A percentile compares a stretch with the other conserved stretches of the same genome.
Evolutionary conservation across 345 rosid genomes (phyloP).

Genomic region (Eucalyptus cladocalyx): DNA sequence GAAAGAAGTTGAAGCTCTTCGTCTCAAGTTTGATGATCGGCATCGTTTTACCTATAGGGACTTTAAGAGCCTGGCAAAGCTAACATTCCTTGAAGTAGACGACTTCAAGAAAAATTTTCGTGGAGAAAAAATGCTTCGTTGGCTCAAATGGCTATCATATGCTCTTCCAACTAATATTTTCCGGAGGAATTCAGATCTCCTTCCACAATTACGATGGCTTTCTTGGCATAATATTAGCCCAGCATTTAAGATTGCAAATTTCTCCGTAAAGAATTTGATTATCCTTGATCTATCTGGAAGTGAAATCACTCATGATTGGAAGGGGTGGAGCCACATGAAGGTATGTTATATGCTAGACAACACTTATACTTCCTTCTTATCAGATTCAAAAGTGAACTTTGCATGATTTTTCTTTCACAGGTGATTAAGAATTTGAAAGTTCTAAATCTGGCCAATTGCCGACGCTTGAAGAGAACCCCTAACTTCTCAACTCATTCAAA

Average conservation of each 20-base stretch:
- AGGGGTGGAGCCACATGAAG: background rate
- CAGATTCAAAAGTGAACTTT: background rate
- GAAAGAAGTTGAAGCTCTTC: background rate
- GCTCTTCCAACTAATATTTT: no score
- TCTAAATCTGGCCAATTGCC: background rate
- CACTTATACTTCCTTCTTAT: rapidly evolving
- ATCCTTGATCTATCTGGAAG: background rate
- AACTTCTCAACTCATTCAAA: background rate
- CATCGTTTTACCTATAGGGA: background rate
- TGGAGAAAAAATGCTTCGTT: rapidly evolving
- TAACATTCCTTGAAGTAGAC: background rate
- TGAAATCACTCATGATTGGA: background rate
- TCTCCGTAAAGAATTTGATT: background rate
- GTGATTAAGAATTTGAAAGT: background rate
- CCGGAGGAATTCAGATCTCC: background rate
- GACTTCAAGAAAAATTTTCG: rapidly evolving
- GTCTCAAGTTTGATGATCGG: rapidly evolving
- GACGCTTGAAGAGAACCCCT: background rate
- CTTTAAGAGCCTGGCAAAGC: rapidly evolving
- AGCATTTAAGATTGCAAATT: background rate
- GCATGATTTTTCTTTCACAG: background rate
- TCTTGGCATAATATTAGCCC: background rate
- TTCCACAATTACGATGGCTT: background rate
- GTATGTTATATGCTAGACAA: background rate
- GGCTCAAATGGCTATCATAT: rapidly evolving